A percentile compares a stretch with the other conserved stretches of the same genome.
These are phyloP conservation scores for Schizothecium vesticola DNA, from an alignment of 495 filamentous ascomycete genomes.

Conservation along the genomic window DNA sequence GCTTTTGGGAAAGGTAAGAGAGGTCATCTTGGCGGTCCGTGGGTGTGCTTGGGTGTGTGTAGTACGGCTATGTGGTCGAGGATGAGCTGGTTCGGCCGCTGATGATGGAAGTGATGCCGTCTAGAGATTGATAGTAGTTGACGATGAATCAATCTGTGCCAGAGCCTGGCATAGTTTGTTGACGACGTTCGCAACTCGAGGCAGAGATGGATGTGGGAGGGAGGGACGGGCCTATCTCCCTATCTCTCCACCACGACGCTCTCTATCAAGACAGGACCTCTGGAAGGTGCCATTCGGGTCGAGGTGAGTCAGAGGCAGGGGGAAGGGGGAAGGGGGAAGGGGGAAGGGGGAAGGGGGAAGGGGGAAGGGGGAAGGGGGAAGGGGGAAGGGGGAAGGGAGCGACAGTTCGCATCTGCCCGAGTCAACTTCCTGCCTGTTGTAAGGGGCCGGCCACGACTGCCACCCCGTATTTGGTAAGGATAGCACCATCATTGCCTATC, in stretches of 20 bases:
- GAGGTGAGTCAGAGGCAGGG: not conserved
- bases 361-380: not conserved
- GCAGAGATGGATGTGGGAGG: not conserved
- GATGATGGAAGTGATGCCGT: not conserved
- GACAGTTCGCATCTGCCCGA: not conserved
- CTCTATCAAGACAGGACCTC: not conserved
- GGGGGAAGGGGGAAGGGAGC: not conserved
- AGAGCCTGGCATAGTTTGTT: not conserved
- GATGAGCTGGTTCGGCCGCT: not conserved
- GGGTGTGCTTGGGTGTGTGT: not conserved
- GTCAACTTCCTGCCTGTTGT: not conserved
- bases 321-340: not conserved
- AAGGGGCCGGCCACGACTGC: not conserved
- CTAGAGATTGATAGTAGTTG: not conserved
- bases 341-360: not conserved
- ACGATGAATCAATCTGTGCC: not conserved
- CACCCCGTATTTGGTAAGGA: not conserved
- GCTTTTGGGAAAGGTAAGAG: slow-evolving; percentile 12
- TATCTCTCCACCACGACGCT: not conserved
- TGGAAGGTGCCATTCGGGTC: not conserved
- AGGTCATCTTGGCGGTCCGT: not conserved
- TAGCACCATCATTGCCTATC: not conserved
- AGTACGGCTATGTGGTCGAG: not conserved
- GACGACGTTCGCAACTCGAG: not conserved
- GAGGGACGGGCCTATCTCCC: not conserved